Evolutionary conservation across 2,329 filamentous ascomycete species (phyloP).

Genomic region (Penicillium sp.): DNA sequence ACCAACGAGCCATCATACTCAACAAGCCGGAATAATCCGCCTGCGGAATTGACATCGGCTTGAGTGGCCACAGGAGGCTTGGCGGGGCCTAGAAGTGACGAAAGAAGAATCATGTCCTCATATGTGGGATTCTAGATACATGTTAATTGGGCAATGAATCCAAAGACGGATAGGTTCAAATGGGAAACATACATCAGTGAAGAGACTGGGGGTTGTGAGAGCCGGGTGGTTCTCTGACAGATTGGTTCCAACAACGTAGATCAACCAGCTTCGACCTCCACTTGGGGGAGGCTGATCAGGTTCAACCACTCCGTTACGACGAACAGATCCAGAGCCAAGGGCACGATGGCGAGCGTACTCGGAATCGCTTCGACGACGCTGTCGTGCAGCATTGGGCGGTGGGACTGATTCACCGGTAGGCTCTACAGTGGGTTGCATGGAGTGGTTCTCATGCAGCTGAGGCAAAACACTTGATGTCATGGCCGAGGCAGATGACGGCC

Average conservation of each 20-base stretch:
- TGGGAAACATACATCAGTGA: conserved; percentile 60
- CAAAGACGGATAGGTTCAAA: neutral
- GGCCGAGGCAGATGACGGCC: conserved; percentile 50
- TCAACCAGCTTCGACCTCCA: conserved; percentile 66
- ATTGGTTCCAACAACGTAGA: conserved; percentile 69
- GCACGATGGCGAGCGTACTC: conserved; percentile 57
- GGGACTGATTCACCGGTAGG: conserved; percentile 45
- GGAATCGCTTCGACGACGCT: conserved; percentile 59
- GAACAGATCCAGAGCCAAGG: conserved; percentile 60
- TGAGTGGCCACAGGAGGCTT: conserved; percentile 68
- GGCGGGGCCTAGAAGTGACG: conserved; percentile 64
- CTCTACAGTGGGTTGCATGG: conserved; percentile 37
- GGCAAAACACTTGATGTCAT: conserved; percentile 38
- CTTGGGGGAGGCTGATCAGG: conserved; percentile 52
- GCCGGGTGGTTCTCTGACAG: conserved; percentile 70
- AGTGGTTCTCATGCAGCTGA: conserved; percentile 40
- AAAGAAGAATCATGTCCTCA: conserved; percentile 70
- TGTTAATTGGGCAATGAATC: neutral
- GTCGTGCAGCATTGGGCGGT: conserved; percentile 46
- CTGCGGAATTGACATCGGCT: conserved; percentile 62
- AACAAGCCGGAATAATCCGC: conserved; percentile 59
- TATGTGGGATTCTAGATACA: conserved; percentile 60
- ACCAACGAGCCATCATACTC: conserved; percentile 44
- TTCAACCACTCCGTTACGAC: conserved; percentile 64
- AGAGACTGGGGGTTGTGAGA: conserved; percentile 67